Conservation (phyloP, 768 basidiomycete genomes). For the Calocybe gangraenosa region DNA sequence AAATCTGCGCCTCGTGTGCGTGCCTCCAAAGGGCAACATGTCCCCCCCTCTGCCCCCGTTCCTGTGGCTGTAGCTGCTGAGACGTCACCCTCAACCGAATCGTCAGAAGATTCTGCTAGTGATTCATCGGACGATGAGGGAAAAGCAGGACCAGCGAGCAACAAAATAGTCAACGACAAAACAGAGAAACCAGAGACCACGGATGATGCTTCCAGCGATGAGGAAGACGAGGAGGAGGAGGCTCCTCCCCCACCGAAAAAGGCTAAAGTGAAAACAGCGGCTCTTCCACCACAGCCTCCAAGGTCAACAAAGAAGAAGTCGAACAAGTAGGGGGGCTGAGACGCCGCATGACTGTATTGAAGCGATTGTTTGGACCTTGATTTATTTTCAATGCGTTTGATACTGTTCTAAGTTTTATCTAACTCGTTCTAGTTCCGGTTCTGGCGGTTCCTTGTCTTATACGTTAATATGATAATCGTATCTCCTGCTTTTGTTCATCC, state of each 20-base stretch:
- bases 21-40: constrained; percentile 5
- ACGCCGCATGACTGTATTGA: too few relatives aligned
- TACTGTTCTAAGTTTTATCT: not conserved
- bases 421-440: not conserved
- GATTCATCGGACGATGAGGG: constrained; percentile 36
- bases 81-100: constrained; percentile 23
- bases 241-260: constrained; percentile 27
- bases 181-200: constrained; percentile 15
- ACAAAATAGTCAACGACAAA: not conserved
- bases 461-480: not conserved
- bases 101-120: constrained; percentile 28
- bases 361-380: too few relatives aligned
- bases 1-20: constrained; percentile 18
- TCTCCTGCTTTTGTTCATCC: too few relatives aligned
- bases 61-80: constrained; percentile 22
- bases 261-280: constrained; percentile 15
- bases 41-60: constrained; percentile 4
- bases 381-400: too few relatives aligned
- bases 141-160: constrained; percentile 9
- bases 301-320: constrained; percentile 26
- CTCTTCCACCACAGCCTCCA: constrained; percentile 12
- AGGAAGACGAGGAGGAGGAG: constrained; percentile 18
- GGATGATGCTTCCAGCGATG: constrained; percentile 20
- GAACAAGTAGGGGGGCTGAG: constrained; percentile 1
- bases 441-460: constrained; percentile 3